A percentile compares a stretch with the other conserved stretches of the same genome.
Conservation (phyloP, 306 rosid genomes). For the Lathyrus sativus region DNA sequence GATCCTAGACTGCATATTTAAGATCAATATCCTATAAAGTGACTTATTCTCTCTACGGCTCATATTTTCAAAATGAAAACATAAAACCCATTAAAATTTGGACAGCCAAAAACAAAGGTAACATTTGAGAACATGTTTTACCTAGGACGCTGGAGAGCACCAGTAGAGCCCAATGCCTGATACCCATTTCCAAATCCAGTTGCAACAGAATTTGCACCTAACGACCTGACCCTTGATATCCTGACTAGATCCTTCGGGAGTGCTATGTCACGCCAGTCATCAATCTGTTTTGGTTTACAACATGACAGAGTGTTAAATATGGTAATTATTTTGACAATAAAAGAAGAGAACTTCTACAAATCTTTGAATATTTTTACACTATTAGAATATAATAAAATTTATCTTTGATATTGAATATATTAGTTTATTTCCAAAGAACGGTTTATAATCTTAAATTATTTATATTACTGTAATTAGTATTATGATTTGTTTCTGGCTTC, state of each 20-base stretch:
- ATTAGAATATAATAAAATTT: neutral
- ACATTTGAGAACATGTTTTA: conserved; percentile 40
- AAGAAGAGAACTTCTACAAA: neutral
- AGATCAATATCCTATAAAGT: conserved; percentile 43
- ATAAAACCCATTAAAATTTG: conserved; percentile 17
- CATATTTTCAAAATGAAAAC: conserved; percentile 19
- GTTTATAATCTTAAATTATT: neutral
- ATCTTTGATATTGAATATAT: neutral
- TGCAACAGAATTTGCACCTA: conserved; percentile 73
- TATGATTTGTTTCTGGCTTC: neutral
- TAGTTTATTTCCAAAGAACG: neutral
- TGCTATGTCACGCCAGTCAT: conserved; percentile 96
- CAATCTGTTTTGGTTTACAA: conserved; percentile 61
- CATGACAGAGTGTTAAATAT: conserved; percentile 3
- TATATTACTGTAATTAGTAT: neutral
- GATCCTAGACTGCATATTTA: conserved; percentile 55
- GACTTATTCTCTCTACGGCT: conserved; percentile 25
- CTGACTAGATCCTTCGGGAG: conserved; percentile 71
- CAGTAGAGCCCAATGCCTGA: conserved; percentile 63
- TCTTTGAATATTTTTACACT: conserved; percentile 5
- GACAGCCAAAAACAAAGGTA: conserved; percentile 24
- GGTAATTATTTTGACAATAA: neutral
- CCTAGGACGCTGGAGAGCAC: conserved; percentile 55
- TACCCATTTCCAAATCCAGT: conserved; percentile 89
- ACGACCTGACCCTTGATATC: conserved; percentile 62